Conservation (phyloP, 345 rosid species). For the Pseudoturritis turrita region DNA sequence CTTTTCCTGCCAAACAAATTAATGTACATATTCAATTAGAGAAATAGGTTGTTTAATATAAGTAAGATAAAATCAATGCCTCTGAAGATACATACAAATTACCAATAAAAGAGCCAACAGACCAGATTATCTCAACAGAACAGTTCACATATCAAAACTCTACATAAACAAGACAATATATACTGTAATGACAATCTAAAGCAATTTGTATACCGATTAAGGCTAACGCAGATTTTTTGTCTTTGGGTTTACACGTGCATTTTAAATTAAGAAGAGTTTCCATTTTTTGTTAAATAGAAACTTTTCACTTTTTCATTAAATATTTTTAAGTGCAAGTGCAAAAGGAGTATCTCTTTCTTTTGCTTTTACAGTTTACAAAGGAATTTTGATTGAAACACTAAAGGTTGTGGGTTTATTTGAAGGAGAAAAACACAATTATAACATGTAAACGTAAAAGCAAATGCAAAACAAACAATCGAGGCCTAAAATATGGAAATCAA, state of each 20-base stretch:
- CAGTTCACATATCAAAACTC: background rate
- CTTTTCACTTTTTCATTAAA: too few species aligned
- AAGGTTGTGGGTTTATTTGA: background rate
- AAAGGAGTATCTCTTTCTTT: too few species aligned
- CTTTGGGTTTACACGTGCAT: too few species aligned
- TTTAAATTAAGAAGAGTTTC: too few species aligned
- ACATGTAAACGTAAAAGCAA: background rate
- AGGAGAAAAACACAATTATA: background rate
- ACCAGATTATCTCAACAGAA: background rate
- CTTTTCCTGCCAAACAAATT: constrained; percentile 51
- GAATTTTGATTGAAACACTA: background rate
- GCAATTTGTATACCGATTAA: background rate
- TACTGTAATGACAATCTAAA: background rate
- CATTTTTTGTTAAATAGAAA: too few species aligned
- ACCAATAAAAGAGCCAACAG: background rate
- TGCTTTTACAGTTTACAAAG: background rate
- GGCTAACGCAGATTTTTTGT: background rate
- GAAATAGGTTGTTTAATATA: background rate
- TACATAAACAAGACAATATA: background rate
- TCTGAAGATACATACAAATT: background rate
- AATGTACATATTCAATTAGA: background rate
- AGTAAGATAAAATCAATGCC: background rate
- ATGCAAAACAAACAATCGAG: background rate
- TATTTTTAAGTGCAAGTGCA: background rate
- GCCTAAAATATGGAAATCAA: background rate